Evolutionary conservation across 176 grass and related monocot species (phyloP).

Genomic region (Otatea glauca): DNA sequence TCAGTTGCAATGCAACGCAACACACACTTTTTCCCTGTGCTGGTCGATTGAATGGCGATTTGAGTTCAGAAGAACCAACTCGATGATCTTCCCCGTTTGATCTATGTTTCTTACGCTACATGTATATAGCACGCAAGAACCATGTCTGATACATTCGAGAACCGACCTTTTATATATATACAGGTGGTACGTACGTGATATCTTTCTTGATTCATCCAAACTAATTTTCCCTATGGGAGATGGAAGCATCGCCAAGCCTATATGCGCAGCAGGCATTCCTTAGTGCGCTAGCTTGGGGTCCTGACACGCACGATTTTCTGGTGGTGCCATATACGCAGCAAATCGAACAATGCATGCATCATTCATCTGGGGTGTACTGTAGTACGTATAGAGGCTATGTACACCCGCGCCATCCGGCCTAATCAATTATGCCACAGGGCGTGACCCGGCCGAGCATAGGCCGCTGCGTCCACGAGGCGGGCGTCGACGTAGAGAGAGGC

Average conservation of each 20-base stretch:
- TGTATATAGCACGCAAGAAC: too few species aligned
- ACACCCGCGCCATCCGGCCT: not conserved
- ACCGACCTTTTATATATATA: not conserved
- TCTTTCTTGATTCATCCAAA: not conserved
- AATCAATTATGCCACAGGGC: constrained; percentile 29
- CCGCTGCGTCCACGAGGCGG: constrained; percentile 6
- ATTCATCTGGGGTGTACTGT: not conserved
- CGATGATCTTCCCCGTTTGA: not conserved
- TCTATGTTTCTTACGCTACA: not conserved
- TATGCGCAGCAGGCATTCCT: not conserved
- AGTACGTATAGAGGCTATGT: not conserved
- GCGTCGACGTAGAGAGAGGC: constrained; percentile 28
- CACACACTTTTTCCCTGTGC: too few species aligned
- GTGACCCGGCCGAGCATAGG: not conserved
- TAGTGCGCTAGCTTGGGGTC: not conserved
- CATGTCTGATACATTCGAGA: not conserved
- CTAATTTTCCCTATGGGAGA: not conserved
- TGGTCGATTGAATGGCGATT: too few species aligned
- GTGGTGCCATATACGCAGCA: not conserved
- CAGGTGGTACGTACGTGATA: not conserved
- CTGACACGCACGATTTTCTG: not conserved
- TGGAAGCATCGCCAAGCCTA: not conserved
- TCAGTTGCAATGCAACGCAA: too few species aligned
- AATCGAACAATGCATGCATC: not conserved
- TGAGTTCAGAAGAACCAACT: not conserved